Base-by-base conservation (phyloP, 768 basidiomycete genomes). In the Collybia nuda region DNA sequence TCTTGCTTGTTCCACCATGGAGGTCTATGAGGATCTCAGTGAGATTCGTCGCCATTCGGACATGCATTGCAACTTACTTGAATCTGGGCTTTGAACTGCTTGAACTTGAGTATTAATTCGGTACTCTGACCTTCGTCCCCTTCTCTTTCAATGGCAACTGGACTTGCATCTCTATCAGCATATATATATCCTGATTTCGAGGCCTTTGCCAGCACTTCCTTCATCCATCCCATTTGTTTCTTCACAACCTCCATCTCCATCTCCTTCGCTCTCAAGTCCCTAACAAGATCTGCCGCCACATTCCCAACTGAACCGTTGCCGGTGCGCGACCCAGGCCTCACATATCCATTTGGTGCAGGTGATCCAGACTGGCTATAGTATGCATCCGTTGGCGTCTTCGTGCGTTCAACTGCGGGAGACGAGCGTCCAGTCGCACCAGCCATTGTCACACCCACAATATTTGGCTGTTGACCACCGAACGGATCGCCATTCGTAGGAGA, bases 221-320 rank as follows among this genome's bases (percentile, higher is more conserved):
- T 85, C 84, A 98, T 86, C 88, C 96, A 97, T 29, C 73, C 71
- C 72, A 93, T 85, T 56, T 90, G 82, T 62, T 82, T 82, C 77
- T 83, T 86, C 56, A 88, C 68, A 40, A 73, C 73, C 56, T 93
- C 91, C 40, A 97, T 63, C 65, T 96, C 93, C 32, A 75, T 72
- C 56, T 95, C 93, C 64, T 88, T 93, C 29, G 79, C 78, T 67
- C 89, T 93, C 53, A 94, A 70, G 58, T 94, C 92, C 36, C 84
- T 77, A 39, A 90, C 69, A 53, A 93, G 67, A 61, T 95, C 93
- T 11, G 86, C 82, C 2, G 86, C 77, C 17, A 87, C 76, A 62
- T 82, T 89, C 5, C 85, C 80, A 32, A 32, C 32, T 32, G 88
- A 89, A 0, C 83, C 72, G 42, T 73, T 69, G 14, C 64, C 70